Evolutionary conservation across 306 rosid species (phyloP), one percentile per base, ranked within the genome.

Genomic region (Abrus precatorius): DNA sequence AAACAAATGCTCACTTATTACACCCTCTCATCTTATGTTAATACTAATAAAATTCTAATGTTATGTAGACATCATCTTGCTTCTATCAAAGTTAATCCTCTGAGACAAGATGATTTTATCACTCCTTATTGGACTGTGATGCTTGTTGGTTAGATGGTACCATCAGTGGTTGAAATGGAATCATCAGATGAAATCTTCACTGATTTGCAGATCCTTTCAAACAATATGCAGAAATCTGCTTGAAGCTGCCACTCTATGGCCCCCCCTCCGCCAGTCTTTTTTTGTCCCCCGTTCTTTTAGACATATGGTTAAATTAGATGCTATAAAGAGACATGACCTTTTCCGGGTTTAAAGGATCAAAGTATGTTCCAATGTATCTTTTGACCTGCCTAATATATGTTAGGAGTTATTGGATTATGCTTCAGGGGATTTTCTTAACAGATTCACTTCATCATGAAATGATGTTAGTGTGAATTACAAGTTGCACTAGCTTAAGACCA

Each of bases 311-410:
- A 52, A 79, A 74, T 86, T 49, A 9, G 69, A 55, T 63, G 34
- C 53, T 64, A 67, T 30, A 72, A 64, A 83, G 84, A 59, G 76
- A 57, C 80, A 40, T 4, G 63, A 79, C 72, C 79, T 55, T 76
- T 86, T 41, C 86, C 85, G 75, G 87, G 65, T 75, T 29, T 57
- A 59, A 76, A 56, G 85, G 85, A 38, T 29, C 64, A 41, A 53
- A 48, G 38, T 30, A 62, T 74, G 82, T 36, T 76, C 61, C 65
- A 62, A 32, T 79, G 77, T 5, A 70, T 40, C 85, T 86, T 75
- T 83, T 83, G 63, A 75, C 65, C 59, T 75, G 70, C 41, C 33
- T 60, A 2, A 9, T 30, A 33, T 0, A 47, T 76, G 53, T 69
- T 56, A 9, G 9, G 41, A 76, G 71, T 57, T 27, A 47, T 76